A percentile compares a stretch with the other conserved stretches of the same genome.
Evolutionary conservation across 306 rosid genomes (phyloP).

Genomic region (Castanea sativa): DNA sequence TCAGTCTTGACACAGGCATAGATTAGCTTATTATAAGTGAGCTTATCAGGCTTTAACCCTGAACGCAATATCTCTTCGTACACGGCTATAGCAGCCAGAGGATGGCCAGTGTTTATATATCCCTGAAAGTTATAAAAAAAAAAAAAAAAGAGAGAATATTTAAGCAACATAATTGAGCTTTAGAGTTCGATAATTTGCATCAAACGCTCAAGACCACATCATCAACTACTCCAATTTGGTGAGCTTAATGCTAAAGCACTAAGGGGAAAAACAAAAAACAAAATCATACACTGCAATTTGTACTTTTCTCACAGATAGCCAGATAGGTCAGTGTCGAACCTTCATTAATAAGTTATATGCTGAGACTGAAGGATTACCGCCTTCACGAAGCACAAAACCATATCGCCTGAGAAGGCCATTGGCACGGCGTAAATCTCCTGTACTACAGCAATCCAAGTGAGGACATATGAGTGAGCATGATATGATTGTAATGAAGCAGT

Average conservation of each 20-base stretch:
- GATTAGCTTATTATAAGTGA: conserved; percentile 76
- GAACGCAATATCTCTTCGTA: conserved; percentile 48
- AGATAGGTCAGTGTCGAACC: conserved; percentile 46
- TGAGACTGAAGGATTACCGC: conserved; percentile 51
- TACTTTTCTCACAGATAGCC: conserved; percentile 9
- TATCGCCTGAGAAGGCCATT: conserved; percentile 80
- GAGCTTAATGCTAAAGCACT: neutral
- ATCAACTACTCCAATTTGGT: neutral
- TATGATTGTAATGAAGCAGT: neutral
- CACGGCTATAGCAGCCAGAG: conserved; percentile 55
- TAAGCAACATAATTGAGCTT: neutral
- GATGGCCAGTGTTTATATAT: conserved; percentile 62
- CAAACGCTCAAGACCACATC: neutral
- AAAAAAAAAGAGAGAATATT: neutral
- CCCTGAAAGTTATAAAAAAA: conserved; percentile 49
- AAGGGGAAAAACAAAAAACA: neutral
- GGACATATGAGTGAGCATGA: conserved; percentile 32
- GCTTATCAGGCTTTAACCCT: conserved; percentile 68
- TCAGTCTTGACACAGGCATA: conserved; percentile 63
- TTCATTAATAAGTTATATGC: conserved; percentile 79
- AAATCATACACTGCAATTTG: neutral
- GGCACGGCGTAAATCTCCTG: conserved; percentile 90
- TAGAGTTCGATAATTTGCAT: neutral
- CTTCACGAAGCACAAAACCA: conserved; percentile 71
- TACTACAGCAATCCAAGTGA: conserved; percentile 59